Base-by-base conservation (phyloP, 495 filamentous ascomycete genomes). In the Cercophora scortea region DNA sequence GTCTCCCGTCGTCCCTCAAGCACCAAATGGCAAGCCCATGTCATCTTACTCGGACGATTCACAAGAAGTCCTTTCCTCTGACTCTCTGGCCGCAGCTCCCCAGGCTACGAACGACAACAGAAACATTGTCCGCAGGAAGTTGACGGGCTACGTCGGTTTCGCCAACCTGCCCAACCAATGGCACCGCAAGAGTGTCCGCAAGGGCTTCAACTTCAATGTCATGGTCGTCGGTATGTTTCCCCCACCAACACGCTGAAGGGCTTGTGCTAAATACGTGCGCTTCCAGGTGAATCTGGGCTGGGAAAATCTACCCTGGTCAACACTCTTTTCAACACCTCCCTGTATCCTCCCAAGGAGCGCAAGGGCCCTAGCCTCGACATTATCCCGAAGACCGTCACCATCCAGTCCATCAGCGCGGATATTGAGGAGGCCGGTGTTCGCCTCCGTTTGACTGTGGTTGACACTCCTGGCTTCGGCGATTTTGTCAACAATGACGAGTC, bases 401-500 rank as follows among this genome's bases (percentile, higher is more conserved):
- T 98, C 66, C 91, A 97, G 73, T 95, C 93, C 44, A 97, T 95
- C 74, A 96, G 90, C 67, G 90, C 93, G 58, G 93, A 98, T 61
- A 97, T 98, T 56, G 93, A 98, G 71, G 93, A 98, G 78, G 96
- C 96, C 59, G 93, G 93, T 54, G 93, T 98, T 50, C 94, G 93
- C 66, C 87, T 98, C 57, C 91, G 93, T 45, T 72, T 98, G 67
- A 98, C 90, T 17, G 94, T 98, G 40, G 91, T 98, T 55, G 93
- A 98, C 67, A 98, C 93, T 17, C 93, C 93, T 11, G 93, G 93
- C 54, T 98, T 97, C 67, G 93, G 93, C 61, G 93, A 98, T 74
- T 97, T 97, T 65, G 94, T 98, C 58, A 97, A 98, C 84, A 98
- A 98, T 64, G 94, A 97, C 60, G 93, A 96, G 71, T 98, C 93